Base-by-base conservation (phyloP, 2,329 filamentous ascomycete genomes). In the Fusarium xylarioides region DNA sequence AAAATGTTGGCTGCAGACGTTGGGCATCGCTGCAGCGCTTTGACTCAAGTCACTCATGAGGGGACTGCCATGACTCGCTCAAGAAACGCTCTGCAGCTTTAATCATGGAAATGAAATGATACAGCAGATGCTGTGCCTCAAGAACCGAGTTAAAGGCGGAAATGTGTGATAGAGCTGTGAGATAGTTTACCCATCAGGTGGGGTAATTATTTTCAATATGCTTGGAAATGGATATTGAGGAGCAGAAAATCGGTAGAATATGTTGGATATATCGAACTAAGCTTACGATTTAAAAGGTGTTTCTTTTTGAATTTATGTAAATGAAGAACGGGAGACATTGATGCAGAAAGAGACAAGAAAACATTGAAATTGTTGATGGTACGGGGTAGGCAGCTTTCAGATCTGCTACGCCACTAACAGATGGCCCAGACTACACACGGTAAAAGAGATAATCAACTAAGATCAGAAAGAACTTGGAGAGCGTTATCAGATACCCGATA, bases 391-490 rank as follows among this genome's bases (percentile, higher is more conserved):
- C 32, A 11, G 10, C 23, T 16, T 38, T 28, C 5, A 5, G 11
- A 1, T 23, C 6, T 26, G 50, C 50, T 38, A 53, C 3, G 34
- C 18, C 50, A 21, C 23, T 53, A 53, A 53, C 50, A 53, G 2
- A 38, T 9, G 11, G 3, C 4, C 2, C 0, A 0, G 18, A 2
- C 32, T 11, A 21, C 12, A 26, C 6, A 7, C 10, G 4, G 18
- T 10, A n/a, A 53, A 37, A 7, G 3, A 4, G 50, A 37, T 37
- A 37, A 18, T 54, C 34, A 16, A 12, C 50, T 54, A 54, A 54
- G 11, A 40, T 7, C 6, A 7, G n/a, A n/a, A n/a, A 1, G 2
- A 7, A 14, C 2, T 37, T 18, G 4, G 4, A 28, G 23, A 18
- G 11, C 14, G 19, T 15, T 12, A 53, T 38, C 50, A 28, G 19